These are phyloP conservation scores for Clarireedia monteithiana DNA, from an alignment of 2,329 filamentous ascomycete genomes.

Conservation along the genomic window DNA sequence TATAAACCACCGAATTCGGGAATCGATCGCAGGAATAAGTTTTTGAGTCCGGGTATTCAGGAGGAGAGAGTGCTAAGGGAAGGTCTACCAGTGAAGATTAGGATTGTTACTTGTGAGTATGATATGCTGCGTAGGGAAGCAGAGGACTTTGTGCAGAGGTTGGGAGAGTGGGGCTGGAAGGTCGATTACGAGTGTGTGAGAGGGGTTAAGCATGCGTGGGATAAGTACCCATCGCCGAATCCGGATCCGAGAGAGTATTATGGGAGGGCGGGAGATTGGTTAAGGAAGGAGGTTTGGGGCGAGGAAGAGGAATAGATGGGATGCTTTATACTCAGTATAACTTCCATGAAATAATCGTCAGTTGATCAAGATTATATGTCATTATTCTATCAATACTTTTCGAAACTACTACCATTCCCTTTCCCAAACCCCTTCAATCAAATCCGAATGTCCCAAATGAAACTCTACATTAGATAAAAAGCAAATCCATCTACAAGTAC, in stretches of 20 bases:
- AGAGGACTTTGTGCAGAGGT: conserved; percentile 17
- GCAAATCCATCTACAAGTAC: no score
- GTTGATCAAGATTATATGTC: no score
- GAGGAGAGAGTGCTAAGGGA: conserved; percentile 14
- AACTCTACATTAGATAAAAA: no score
- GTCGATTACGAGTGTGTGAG: conserved; percentile 17
- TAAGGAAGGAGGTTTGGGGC: conserved; percentile 1
- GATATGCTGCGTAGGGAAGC: conserved; percentile 19
- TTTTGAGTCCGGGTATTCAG: conserved; percentile 13
- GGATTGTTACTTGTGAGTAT: conserved; percentile 20
- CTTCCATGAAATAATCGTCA: no score
- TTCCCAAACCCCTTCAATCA: no score
- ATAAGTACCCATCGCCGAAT: conserved; percentile 12
- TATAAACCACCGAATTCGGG: conserved; percentile 13
- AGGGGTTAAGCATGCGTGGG: conserved; percentile 21
- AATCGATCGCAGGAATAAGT: conserved; percentile 8
- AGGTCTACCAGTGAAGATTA: conserved; percentile 15
- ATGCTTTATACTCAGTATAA: no score
- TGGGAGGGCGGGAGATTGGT: conserved; percentile 1
- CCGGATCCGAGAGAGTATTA: conserved; percentile 5
- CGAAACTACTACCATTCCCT: no score
- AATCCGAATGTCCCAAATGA: no score
- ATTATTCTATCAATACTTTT: no score
- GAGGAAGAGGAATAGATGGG: background rate
- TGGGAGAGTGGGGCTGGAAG: conserved; percentile 17